Evolutionary conservation across 2,329 filamentous ascomycete species (phyloP), one percentile per base, ranked within the genome.

Genomic region (Dactylonectria macrodidyma): DNA sequence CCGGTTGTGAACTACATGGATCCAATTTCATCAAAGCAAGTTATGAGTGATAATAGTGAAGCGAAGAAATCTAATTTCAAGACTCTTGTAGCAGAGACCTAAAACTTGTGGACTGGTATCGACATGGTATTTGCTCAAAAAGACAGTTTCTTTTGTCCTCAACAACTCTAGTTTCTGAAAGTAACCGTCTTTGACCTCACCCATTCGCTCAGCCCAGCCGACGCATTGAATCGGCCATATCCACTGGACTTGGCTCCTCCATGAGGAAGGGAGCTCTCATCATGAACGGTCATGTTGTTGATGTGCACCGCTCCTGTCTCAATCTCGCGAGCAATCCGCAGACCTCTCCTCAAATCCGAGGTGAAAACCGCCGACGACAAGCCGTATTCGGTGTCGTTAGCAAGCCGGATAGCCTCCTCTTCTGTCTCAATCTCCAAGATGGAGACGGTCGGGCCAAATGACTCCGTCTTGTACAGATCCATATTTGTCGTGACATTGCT

Each of bases 331-430:
- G 91, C 90, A n/a, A 93, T 79, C 5, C 87, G 83, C 68, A 93
- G 77, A 0, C 86, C 91, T 48, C 84, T 82, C 57, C 85, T 81
- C 59, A 95, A 80, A 76, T 94, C 90, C 71, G 87, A 83, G 0
- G 93, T 95, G 78, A 94, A 97, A 2, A 97, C 88, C 0, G 93
- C 87, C 3, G 90, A 87, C 2, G 86, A 84, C 10, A 97, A 85
- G 3, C 94, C 94, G 77, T 95, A 96, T 57, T 94, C 92, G 1
- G 92, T 94, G 74, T 95, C 92, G 76, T 97, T 97, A 14, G 93
- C 93, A 19, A 95, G 83, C 34, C 85, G 82, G 26, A 96, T 80
- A 0, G 93, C 93, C 71, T 95, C 91, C 36, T 94, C 92, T 54
- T 93, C 91, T 2, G 81, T 84, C n/a, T 89, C 85, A 30, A 95